phyloP scores from a whole-genome alignment of 2,329 filamentous ascomycete species.

The Hypomyces perniciosus region DNA sequence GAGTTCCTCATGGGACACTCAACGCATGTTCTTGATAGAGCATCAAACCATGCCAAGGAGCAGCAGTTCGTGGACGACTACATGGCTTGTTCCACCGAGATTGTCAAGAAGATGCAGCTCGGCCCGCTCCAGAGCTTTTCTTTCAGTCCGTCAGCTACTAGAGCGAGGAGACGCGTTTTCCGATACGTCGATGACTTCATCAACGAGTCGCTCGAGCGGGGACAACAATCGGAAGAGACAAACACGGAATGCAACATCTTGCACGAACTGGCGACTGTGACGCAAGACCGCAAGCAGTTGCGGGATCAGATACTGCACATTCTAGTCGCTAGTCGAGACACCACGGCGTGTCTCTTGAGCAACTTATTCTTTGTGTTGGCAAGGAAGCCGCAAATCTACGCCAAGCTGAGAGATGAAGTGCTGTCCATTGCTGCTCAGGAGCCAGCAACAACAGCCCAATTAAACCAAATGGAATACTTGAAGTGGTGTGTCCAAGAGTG shows the following conservation, averaged over 20 bases:
- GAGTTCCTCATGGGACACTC: constrained; percentile 41
- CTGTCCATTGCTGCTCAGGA: constrained; percentile 23
- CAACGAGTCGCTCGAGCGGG: constrained; percentile 25
- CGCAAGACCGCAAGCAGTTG: constrained; percentile 34
- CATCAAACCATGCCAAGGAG: constrained; percentile 17
- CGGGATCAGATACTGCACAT: constrained; percentile 40
- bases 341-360: constrained; percentile 39
- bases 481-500: constrained; percentile 53
- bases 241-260: constrained; percentile 40
- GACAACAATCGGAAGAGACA: constrained; percentile 12
- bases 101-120: constrained; percentile 27
- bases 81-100: constrained; percentile 27
- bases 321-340: constrained; percentile 40
- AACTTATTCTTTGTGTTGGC: constrained; percentile 39
- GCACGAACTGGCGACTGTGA: constrained; percentile 42
- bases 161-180: constrained; percentile 27
- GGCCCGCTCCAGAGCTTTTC: constrained; percentile 27
- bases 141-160: constrained; percentile 19
- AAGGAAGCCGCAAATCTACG: constrained; percentile 34
- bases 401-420: constrained; percentile 40
- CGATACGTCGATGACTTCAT: constrained; percentile 41
- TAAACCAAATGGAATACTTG: constrained; percentile 49
- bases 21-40: constrained; percentile 19
- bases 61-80: constrained; percentile 34
- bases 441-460: constrained; percentile 40